Conservation (phyloP, 2,329 filamentous ascomycete species). For the Coleophoma crateriformis region DNA sequence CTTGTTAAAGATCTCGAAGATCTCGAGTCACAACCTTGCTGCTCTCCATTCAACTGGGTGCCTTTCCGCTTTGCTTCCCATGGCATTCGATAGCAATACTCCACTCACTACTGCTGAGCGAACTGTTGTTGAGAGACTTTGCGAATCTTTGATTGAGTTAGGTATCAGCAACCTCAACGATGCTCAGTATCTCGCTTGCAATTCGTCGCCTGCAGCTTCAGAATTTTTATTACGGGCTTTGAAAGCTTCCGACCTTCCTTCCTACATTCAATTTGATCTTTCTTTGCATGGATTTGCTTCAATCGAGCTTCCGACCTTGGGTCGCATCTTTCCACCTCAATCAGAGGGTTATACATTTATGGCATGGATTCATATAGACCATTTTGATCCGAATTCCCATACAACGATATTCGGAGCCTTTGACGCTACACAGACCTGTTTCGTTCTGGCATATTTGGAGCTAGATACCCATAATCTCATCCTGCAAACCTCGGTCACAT, state of each 20-base stretch:
- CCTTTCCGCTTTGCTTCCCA: conserved; percentile 58
- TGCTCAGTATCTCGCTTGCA: conserved; percentile 65
- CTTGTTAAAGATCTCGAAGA: conserved; percentile 38
- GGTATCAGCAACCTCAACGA: conserved; percentile 80
- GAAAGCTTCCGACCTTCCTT: conserved; percentile 67
- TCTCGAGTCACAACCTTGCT: conserved; percentile 66
- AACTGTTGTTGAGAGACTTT: conserved; percentile 58
- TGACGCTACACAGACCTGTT: conserved; percentile 87
- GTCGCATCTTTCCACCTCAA: conserved; percentile 76
- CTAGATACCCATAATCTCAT: conserved; percentile 93
- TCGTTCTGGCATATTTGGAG: conserved; percentile 88
- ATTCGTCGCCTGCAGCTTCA: conserved; percentile 46
- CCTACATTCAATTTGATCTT: conserved; percentile 91
- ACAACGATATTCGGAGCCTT: conserved; percentile 96
- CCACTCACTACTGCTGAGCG: conserved; percentile 49
- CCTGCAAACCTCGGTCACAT: conserved; percentile 87
- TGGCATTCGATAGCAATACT: conserved; percentile 50
- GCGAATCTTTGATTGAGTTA: conserved; percentile 63
- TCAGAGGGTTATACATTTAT: conserved; percentile 83
- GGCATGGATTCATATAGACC: conserved; percentile 83
- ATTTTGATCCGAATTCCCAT: conserved; percentile 78
- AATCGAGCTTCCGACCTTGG: conserved; percentile 82
- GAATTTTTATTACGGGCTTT: conserved; percentile 72
- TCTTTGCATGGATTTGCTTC: conserved; percentile 84
- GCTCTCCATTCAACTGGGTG: conserved; percentile 69